These are phyloP conservation scores for Phytopythium cucurbitacearum DNA, from an alignment of 352 stramenopile genomes.

Conservation along the genomic window DNA sequence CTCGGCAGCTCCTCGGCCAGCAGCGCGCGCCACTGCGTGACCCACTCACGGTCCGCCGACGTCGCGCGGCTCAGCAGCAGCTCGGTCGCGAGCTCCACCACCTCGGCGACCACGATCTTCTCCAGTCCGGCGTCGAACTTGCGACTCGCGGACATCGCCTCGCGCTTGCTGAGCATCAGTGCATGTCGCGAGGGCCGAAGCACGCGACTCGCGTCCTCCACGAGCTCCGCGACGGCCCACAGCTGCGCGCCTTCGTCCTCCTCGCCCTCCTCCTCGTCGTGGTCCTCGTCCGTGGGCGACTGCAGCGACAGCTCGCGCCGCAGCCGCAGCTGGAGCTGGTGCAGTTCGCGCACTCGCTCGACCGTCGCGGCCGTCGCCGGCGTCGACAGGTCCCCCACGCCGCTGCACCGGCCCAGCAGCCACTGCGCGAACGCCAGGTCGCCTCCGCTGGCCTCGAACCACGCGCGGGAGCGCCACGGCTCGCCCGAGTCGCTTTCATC, in stretches of 20 bases:
- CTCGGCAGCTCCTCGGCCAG: conserved; percentile 16
- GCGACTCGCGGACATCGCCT: conserved; percentile 14
- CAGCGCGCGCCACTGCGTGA: conserved; percentile 38
- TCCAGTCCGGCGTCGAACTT: conserved; percentile 28
- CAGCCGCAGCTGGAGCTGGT: conserved; percentile 42
- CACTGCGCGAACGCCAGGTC: conserved; percentile 51
- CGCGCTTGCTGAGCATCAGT: conserved; percentile 14
- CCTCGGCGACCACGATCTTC: conserved; percentile 36
- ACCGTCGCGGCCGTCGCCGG: conserved; percentile 18
- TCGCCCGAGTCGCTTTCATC: conserved; percentile 1
- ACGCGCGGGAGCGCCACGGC: conserved; percentile 22
- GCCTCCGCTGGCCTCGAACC: conserved; percentile 36
- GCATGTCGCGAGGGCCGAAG: conserved; percentile 25
- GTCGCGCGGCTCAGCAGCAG: conserved; percentile 48
- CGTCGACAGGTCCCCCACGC: conserved; percentile 29
- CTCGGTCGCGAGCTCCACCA: conserved; percentile 66
- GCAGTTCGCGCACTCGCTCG: conserved; percentile 34
- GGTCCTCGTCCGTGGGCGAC: conserved; percentile 2
- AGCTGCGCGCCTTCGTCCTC: neutral
- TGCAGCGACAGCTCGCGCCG: conserved; percentile 30
- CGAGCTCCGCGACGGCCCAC: conserved; percentile 17
- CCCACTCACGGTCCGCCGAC: conserved; percentile 30
- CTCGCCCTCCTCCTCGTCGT: conserved; percentile 10
- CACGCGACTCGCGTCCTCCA: conserved; percentile 28
- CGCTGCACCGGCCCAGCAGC: conserved; percentile 51